Base-by-base conservation (phyloP, 2,329 filamentous ascomycete species). In the Stachybotrys chlorohalonatus region DNA sequence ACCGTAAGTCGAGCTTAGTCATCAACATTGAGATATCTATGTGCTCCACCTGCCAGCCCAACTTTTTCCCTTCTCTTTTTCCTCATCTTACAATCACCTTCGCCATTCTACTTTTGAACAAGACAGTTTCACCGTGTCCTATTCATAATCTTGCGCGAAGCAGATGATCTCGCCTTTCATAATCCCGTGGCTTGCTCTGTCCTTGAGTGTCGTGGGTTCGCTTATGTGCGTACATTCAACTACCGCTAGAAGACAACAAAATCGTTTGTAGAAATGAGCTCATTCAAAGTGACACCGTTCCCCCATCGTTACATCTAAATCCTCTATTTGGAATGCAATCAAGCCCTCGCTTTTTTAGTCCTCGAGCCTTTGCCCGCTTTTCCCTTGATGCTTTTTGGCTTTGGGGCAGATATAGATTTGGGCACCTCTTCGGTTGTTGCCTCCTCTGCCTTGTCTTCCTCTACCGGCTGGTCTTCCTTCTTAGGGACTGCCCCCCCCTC, bases 101-200 rank as follows among this genome's bases (percentile, higher is more conserved):
- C 68, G 69, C 70, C 61, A 63, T 69, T 67, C 64, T 61, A 64
- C 60, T 67, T 59, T 58, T 65, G 65, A 68, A 66, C 59, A 64
- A 66, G 69, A 66, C 60, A 61, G 59, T 52, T 52, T 55, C 52
- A 16, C 62, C 54, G 63, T 75, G 74, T 70, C 74, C 70, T 72
- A 59, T 76, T 77, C 76, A 72, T 62, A 64, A 65, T 65, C 65
- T 66, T 58, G 68, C 66, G 70, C 69, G 78, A 83, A 81, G 80
- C 73, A 83, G 79, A 83, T 60, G 55, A 72, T 71, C 49, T 53
- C 69, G 76, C 79, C 75, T 76, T 81, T 83, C 76, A 82, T 81
- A 83, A 83, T 83, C 79, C 76, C 73, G 70, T 72, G 69, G 70
- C 73, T 70, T 73, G 72, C 75, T 74, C 67, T 65, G 64, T 62